Conservation (phyloP, 2,329 filamentous ascomycete genomes). For the Ceratocystis destructans region DNA sequence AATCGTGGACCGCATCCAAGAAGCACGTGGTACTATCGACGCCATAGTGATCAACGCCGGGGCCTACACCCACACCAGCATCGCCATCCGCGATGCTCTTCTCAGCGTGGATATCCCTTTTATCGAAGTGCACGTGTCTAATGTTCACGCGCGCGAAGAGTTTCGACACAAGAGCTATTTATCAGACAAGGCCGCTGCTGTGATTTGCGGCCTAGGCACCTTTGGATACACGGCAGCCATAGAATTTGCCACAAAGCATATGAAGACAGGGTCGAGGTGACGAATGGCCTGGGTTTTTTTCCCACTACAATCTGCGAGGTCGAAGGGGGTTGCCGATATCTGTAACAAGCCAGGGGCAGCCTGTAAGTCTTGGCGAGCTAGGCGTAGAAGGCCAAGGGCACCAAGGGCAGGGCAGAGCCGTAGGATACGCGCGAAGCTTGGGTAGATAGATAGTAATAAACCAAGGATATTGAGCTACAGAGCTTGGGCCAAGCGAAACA, state of each 20-base stretch:
- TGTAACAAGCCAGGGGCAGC: slow-evolving; percentile 7
- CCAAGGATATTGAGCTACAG: background rate
- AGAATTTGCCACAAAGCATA: slow-evolving; percentile 36
- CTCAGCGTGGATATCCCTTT: slow-evolving; percentile 57
- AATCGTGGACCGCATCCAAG: slow-evolving; percentile 60
- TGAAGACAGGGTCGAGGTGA: slow-evolving; percentile 28
- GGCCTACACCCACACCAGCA: slow-evolving; percentile 61
- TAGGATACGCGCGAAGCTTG: background rate
- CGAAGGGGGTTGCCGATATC: slow-evolving; percentile 2
- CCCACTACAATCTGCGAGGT: slow-evolving; percentile 18
- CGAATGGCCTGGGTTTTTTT: background rate
- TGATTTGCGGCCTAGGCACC: slow-evolving; percentile 55
- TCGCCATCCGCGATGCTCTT: slow-evolving; percentile 62
- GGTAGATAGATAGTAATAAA: background rate
- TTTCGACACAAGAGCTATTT: slow-evolving; percentile 59
- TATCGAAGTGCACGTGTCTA: slow-evolving; percentile 63
- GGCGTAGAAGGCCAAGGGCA: background rate
- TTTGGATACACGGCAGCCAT: slow-evolving; percentile 49
- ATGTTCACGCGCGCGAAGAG: slow-evolving; percentile 56
- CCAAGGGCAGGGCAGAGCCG: background rate
- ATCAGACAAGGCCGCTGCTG: slow-evolving; percentile 59
- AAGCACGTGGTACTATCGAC: slow-evolving; percentile 43
- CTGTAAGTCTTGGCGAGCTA: background rate
- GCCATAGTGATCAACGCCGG: slow-evolving; percentile 65
- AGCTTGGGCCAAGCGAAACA: background rate